Evolutionary conservation across 1,139 yeast genomes (phyloP).

Genomic region (Blastobotrys arbuscula): DNA sequence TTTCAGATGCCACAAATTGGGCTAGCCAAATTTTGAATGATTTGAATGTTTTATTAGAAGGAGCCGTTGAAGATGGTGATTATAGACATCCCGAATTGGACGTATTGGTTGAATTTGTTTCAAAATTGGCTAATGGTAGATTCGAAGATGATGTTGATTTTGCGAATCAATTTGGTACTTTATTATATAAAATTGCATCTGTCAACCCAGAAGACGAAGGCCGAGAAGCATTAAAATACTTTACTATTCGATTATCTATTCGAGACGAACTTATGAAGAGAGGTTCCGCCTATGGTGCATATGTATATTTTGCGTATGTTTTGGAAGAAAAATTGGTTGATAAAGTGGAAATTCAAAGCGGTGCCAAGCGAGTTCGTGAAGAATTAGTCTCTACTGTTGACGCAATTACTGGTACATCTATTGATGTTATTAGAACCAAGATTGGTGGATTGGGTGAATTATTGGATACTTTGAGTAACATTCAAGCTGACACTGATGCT

Average conservation of each 20-base stretch:
- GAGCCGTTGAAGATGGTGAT: neutral
- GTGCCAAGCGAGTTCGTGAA: neutral
- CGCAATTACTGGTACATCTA: neutral
- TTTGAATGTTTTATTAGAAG: neutral
- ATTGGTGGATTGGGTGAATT: conserved; percentile 4
- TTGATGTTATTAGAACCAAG: conserved; percentile 1
- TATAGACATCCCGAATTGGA: conserved; percentile 5
- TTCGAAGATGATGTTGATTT: neutral
- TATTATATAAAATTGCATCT: conserved; percentile 1
- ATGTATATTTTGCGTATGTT: conserved; percentile 3
- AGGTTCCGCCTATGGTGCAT: conserved; percentile 1
- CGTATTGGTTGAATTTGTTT: neutral
- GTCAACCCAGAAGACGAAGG: conserved; percentile 2
- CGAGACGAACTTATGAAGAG: conserved; percentile 1
- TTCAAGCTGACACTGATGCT: neutral
- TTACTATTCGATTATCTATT: neutral
- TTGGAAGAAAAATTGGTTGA: neutral
- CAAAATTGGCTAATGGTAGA: neutral
- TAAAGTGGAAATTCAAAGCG: neutral
- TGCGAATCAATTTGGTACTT: conserved; percentile 1
- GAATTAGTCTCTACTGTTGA: neutral
- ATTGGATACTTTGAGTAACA: neutral
- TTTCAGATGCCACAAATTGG: neutral
- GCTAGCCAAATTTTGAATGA: neutral
- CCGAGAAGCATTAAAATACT: neutral